A percentile compares a stretch with the other conserved stretches of the same genome.
These are phyloP conservation scores for Triangularia verruculosa DNA, from an alignment of 2,329 filamentous ascomycete species.

Conservation along the genomic window DNA sequence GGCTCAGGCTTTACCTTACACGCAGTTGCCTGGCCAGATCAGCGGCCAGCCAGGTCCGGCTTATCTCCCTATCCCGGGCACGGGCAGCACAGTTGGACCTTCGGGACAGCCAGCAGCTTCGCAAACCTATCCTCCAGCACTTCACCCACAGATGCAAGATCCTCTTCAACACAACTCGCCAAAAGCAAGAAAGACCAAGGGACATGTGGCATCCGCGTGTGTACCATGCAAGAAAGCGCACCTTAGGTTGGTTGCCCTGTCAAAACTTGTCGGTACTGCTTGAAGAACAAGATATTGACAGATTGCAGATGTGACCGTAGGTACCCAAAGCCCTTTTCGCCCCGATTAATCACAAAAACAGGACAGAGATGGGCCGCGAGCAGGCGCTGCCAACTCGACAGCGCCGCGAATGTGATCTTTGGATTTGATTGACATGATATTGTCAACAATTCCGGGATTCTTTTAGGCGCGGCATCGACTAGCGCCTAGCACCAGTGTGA, in stretches of 20 bases:
- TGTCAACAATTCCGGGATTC: conserved; percentile 27
- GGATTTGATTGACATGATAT: conserved; percentile 31
- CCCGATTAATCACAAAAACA: conserved; percentile 25
- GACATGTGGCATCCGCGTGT: conserved; percentile 80
- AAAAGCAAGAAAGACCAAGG: conserved; percentile 67
- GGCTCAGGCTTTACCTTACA: conserved; percentile 34
- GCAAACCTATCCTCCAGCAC: conserved; percentile 32
- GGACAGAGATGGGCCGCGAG: conserved; percentile 23
- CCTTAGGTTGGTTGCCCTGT: conserved; percentile 51
- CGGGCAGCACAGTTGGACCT: conserved; percentile 11
- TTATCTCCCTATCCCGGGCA: conserved; percentile 26
- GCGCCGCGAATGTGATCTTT: conserved; percentile 25
- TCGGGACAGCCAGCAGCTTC: conserved; percentile 37
- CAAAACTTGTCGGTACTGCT: not conserved
- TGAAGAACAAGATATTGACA: conserved; percentile 33
- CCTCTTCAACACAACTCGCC: conserved; percentile 50
- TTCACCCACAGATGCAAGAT: conserved; percentile 38
- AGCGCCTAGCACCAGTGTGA: conserved; percentile 28
- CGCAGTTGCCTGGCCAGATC: conserved; percentile 32
- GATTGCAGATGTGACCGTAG: conserved; percentile 59
- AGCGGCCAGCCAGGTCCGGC: conserved; percentile 30
- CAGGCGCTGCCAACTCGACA: conserved; percentile 21
- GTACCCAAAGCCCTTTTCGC: conserved; percentile 36
- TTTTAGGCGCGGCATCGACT: conserved; percentile 30
- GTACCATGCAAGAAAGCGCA: conserved; percentile 84